Percentiles rank a stretch among this genome's conserved stretches.
phyloP scores from a whole-genome alignment of 2,329 filamentous ascomycete species.

The Westerdykella ornata region DNA sequence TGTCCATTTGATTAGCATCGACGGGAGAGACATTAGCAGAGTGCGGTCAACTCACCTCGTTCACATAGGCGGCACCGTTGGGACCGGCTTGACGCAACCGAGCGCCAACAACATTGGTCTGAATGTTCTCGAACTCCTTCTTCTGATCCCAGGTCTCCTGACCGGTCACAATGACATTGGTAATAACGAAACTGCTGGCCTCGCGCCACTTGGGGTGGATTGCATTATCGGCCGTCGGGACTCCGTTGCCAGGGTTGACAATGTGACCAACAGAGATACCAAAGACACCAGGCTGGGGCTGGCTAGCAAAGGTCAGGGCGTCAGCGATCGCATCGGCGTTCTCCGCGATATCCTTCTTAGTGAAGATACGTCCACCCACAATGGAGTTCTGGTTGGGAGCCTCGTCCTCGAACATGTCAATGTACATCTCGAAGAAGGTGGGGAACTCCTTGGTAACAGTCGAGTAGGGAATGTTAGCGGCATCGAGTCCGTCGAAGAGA shows the following conservation, averaged over 20 bases:
- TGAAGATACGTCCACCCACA: slow-evolving; percentile 31
- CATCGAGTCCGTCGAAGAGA: slow-evolving; percentile 24
- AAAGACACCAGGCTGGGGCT: slow-evolving; percentile 15
- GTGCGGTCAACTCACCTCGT: slow-evolving; percentile 17
- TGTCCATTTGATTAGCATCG: slow-evolving; percentile 4
- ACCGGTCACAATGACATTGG: slow-evolving; percentile 26
- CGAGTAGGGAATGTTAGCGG: slow-evolving; percentile 27
- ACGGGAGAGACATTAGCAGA: neutral
- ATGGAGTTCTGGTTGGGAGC: slow-evolving; percentile 22
- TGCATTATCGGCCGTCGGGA: slow-evolving; percentile 28
- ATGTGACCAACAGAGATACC: slow-evolving; percentile 32
- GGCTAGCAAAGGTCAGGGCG: slow-evolving; percentile 19
- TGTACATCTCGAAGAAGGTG: slow-evolving; percentile 34
- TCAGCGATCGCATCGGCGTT: slow-evolving; percentile 21
- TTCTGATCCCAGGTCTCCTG: slow-evolving; percentile 28
- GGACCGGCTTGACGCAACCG: slow-evolving; percentile 25
- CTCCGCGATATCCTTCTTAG: slow-evolving; percentile 21
- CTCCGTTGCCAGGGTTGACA: slow-evolving; percentile 27
- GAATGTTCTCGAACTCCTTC: slow-evolving; percentile 19
- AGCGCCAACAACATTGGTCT: slow-evolving; percentile 29
- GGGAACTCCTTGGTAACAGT: slow-evolving; percentile 25
- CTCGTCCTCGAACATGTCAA: slow-evolving; percentile 35
- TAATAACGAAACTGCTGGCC: slow-evolving; percentile 32
- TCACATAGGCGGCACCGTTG: slow-evolving; percentile 31
- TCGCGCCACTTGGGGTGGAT: slow-evolving; percentile 33